Percentiles rank a stretch among this genome's conserved stretches.
phyloP scores from a whole-genome alignment of 192 early-diverging fungal genomes.

The Podila horticola region DNA sequence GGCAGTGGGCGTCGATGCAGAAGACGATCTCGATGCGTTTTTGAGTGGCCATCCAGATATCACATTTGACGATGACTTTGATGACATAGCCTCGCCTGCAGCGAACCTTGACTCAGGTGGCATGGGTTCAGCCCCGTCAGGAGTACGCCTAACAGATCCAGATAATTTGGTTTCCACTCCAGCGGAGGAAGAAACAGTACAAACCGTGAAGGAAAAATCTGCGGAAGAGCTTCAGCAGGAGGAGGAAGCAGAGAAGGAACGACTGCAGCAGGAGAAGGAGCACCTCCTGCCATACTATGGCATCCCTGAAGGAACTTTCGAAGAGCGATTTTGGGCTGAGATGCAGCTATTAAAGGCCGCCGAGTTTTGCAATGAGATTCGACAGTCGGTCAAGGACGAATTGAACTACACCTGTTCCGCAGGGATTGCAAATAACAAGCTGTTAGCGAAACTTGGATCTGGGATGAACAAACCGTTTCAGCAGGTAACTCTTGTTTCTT shows the following conservation, averaged over 20 bases:
- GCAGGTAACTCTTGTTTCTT: conserved; percentile 59
- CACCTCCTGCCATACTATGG: conserved; percentile 26
- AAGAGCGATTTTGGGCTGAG: conserved; percentile 74
- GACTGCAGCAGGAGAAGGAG: conserved; percentile 13
- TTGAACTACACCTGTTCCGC: conserved; percentile 85
- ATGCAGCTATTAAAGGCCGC: conserved; percentile 82
- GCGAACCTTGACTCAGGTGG: background rate
- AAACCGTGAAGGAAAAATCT: conserved; percentile 9
- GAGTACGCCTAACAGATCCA: background rate
- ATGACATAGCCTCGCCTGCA: conserved; percentile 7
- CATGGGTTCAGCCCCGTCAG: too few species aligned
- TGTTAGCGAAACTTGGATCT: conserved; percentile 87
- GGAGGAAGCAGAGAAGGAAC: conserved; percentile 23
- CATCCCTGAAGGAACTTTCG: conserved; percentile 38
- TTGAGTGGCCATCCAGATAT: background rate
- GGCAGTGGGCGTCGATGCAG: background rate
- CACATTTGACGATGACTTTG: conserved; percentile 16
- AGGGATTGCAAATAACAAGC: conserved; percentile 88
- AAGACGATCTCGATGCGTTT: background rate
- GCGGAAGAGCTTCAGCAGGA: conserved; percentile 20
- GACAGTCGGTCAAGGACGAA: conserved; percentile 69
- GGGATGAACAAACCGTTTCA: conserved; percentile 88
- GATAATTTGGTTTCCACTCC: background rate
- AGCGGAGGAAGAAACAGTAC: background rate
- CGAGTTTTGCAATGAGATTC: conserved; percentile 70